Percentiles rank a stretch among this genome's conserved stretches.
These are phyloP conservation scores for Xylaria polymorpha DNA, from an alignment of 2,329 filamentous ascomycete genomes.

Conservation along the genomic window DNA sequence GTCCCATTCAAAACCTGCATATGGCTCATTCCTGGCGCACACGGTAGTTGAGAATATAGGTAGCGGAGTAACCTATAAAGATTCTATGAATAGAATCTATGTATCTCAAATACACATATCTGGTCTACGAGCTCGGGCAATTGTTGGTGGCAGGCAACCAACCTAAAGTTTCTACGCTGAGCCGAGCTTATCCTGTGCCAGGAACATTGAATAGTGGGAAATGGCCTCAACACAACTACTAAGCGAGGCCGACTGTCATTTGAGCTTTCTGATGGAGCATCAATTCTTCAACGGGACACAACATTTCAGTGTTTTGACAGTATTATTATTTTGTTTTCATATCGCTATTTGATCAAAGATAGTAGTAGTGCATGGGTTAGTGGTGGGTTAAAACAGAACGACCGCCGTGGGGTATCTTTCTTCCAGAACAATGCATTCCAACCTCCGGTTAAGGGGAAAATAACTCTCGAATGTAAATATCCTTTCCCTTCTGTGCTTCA, in stretches of 20 bases:
- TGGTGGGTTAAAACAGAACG: slow-evolving; percentile 30
- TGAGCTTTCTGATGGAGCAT: neutral
- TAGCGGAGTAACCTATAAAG: slow-evolving; percentile 19
- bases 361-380: slow-evolving; percentile 27
- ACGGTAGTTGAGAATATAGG: slow-evolving; percentile 1
- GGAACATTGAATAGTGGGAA: slow-evolving; percentile 1
- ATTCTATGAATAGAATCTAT: slow-evolving; percentile 8
- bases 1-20: slow-evolving; percentile 15
- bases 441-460: slow-evolving; percentile 33
- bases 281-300: neutral
- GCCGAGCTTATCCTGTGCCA: slow-evolving; percentile 2
- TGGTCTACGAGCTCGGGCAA: neutral
- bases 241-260: neutral
- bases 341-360: slow-evolving; percentile 23
- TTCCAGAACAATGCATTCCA: slow-evolving; percentile 39
- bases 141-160: neutral
- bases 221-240: neutral
- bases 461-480: slow-evolving; percentile 23
- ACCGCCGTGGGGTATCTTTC: slow-evolving; percentile 43
- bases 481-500: slow-evolving; percentile 27
- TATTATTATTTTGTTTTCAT: slow-evolving; percentile 34
- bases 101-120: slow-evolving; percentile 7
- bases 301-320: slow-evolving; percentile 14
- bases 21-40: slow-evolving; percentile 27
- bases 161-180: neutral